Evolutionary conservation across 2,329 filamentous ascomycete species (phyloP).

Genomic region (Diaporthe sp.): DNA sequence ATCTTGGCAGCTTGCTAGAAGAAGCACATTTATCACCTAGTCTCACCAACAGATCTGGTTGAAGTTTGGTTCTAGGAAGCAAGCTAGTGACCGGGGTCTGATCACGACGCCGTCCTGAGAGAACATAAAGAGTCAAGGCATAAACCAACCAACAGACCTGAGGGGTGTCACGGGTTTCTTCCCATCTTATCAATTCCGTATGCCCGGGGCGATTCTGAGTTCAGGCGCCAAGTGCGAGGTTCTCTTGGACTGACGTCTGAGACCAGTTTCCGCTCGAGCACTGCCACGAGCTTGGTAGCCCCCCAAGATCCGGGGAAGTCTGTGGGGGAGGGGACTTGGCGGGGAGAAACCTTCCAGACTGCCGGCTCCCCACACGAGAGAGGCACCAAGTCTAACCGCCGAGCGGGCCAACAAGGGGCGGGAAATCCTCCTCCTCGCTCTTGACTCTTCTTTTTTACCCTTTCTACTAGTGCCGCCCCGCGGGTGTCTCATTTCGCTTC

Average conservation of each 20-base stretch:
- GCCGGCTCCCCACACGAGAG: conserved; percentile 18
- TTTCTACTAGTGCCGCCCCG: neutral
- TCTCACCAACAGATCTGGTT: conserved; percentile 1
- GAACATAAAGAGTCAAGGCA: neutral
- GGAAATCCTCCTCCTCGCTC: conserved; percentile 1
- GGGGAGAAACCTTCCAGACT: conserved; percentile 22
- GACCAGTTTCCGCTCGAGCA: conserved; percentile 2
- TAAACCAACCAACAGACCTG: neutral
- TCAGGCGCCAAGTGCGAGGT: conserved; percentile 26
- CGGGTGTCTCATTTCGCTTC: conserved; percentile 21
- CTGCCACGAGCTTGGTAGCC: conserved; percentile 29
- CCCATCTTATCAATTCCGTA: conserved; percentile 25
- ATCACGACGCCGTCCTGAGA: neutral
- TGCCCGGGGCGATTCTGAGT: conserved; percentile 2
- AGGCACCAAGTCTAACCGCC: conserved; percentile 19
- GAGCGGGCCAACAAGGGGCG: conserved; percentile 24
- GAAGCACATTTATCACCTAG: neutral
- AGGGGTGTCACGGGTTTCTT: conserved; percentile 1
- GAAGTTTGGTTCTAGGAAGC: conserved; percentile 4
- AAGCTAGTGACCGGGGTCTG: conserved; percentile 1
- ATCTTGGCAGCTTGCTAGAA: neutral
- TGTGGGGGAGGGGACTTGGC: conserved; percentile 26
- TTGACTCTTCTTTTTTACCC: neutral
- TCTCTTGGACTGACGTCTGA: conserved; percentile 33
- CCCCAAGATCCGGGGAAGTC: conserved; percentile 31